Evolutionary conservation across 768 basidiomycete genomes (phyloP), one percentile per base, ranked within the genome.

Genomic region (Naganishia onofrii): DNA sequence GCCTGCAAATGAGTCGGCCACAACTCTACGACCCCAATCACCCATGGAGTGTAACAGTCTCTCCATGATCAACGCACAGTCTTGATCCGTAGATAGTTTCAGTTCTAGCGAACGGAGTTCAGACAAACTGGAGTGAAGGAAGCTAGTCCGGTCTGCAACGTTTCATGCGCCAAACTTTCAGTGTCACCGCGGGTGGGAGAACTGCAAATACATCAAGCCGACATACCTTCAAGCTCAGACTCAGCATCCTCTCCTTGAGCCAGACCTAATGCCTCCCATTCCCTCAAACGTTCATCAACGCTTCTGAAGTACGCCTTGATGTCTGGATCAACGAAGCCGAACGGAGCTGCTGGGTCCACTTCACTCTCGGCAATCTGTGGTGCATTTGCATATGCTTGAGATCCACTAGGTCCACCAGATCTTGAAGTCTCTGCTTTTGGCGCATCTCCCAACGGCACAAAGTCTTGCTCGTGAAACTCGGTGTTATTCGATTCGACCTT

Each of bases 31-130:
- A n/a, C 90, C 89, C 81, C 93, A 94, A 80, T 97, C 93, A 77
- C 96, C 93, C 90, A 98, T 93, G 1, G 93, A 93, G 77, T 93
- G 86, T 12, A 88, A 78, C 85, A 98, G 89, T 73, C 94, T 85
- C 80, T 99, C 96, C 66, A 99, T 80, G 55, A 97, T 86, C 13
- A 89, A 84, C 0, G 94, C 93, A 76, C 92, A 94, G 70, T 98
- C 93, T 6, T 92, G 91, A 80, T 99, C 96, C 0, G 93, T 93
- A 0, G 93, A 88, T 13, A 96, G 86, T 71, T 90, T 88, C 64
- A 89, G 88, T 82, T 98, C 96, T 79, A 95, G 93, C 6, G 86
- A 89, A 28, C 85, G 84, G 86, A 96, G 90, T 75, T 96, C 92
- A 21, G 85, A 84, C 32, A 98, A 82, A 23, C 93, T 92, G 1